Conservation (phyloP, 805 yeast species). For the Lipomyces mesembrius region DNA sequence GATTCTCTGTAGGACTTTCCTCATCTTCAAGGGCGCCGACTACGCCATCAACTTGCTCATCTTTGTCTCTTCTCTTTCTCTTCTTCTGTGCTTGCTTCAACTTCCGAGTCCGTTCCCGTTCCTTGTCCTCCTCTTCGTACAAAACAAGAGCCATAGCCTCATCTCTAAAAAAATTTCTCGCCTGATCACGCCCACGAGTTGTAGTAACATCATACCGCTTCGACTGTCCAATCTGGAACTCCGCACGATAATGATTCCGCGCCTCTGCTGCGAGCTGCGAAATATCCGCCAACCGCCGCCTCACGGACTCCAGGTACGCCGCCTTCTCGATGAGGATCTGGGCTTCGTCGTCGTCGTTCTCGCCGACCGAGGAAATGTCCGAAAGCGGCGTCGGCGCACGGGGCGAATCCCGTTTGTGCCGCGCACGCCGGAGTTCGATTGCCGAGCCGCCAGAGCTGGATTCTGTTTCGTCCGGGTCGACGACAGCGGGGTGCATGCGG, state of each 20-base stretch:
- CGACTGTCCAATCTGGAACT: conserved; percentile 17
- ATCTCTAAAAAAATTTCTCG: conserved; percentile 26
- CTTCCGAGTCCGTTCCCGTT: conserved; percentile 30
- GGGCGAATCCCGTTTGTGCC: conserved; percentile 7
- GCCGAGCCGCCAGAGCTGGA: conserved; percentile 16
- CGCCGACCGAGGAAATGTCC: conserved; percentile 14
- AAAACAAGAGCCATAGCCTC: conserved; percentile 34
- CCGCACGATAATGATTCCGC: conserved; percentile 17
- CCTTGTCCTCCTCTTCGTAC: conserved; percentile 31
- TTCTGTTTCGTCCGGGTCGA: conserved; percentile 31
- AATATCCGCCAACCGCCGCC: conserved; percentile 17
- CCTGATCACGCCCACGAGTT: conserved; percentile 32
- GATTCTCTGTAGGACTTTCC: not conserved
- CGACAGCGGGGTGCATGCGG: not conserved
- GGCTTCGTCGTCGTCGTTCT: conserved; percentile 11
- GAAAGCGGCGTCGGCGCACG: conserved; percentile 1
- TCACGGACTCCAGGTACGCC: conserved; percentile 13
- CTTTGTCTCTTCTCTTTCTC: conserved; percentile 10
- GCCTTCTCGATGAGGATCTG: conserved; percentile 20
- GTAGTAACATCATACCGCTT: conserved; percentile 18
- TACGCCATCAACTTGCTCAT: conserved; percentile 7
- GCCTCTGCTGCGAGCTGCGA: conserved; percentile 20
- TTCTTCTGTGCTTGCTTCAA: conserved; percentile 27
- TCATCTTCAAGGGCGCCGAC: not conserved
- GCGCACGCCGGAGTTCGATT: conserved; percentile 2